Evolutionary conservation across 169 alveolate genomes (phyloP).

Genomic region (Toxoplasma gondii): DNA sequence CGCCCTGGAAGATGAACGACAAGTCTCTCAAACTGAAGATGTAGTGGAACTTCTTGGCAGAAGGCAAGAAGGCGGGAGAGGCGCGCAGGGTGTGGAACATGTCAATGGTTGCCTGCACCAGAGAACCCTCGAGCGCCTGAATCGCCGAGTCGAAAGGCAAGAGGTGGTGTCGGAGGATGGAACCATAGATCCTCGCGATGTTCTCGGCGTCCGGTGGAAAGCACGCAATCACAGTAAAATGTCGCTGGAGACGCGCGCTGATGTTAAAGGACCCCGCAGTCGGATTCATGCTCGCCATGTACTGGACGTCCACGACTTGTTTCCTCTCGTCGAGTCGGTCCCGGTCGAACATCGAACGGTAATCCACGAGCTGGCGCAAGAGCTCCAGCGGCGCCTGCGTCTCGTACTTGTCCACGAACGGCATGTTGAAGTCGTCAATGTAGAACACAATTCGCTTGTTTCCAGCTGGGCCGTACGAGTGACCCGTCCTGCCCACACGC

Average conservation of each 20-base stretch:
- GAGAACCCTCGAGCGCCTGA: constrained; percentile 78
- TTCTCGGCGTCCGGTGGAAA: constrained; percentile 88
- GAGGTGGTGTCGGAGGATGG: constrained; percentile 89
- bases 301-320: constrained; percentile 91
- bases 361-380: constrained; percentile 90
- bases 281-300: constrained; percentile 94
- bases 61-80: constrained; percentile 76
- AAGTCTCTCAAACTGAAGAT: constrained; percentile 94
- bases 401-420: constrained; percentile 95
- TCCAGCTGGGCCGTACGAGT: constrained; percentile 92
- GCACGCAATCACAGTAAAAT: constrained; percentile 89
- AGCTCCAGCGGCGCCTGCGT: constrained; percentile 95
- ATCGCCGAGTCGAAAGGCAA: constrained; percentile 85
- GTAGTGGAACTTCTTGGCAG: constrained; percentile 96
- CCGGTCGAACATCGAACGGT: constrained; percentile 68
- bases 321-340: constrained; percentile 84
- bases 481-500: constrained; percentile 83
- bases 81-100: constrained; percentile 77
- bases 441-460: constrained; percentile 90
- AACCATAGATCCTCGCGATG: constrained; percentile 84
- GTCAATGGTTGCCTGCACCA: constrained; percentile 87
- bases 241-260: constrained; percentile 92
- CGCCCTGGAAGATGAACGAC: constrained; percentile 91
- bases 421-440: constrained; percentile 96
- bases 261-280: constrained; percentile 93